A percentile compares a stretch with the other conserved stretches of the same genome.
Conservation (phyloP, 2,329 filamentous ascomycete genomes). For the Colletotrichum nymphaeae region DNA sequence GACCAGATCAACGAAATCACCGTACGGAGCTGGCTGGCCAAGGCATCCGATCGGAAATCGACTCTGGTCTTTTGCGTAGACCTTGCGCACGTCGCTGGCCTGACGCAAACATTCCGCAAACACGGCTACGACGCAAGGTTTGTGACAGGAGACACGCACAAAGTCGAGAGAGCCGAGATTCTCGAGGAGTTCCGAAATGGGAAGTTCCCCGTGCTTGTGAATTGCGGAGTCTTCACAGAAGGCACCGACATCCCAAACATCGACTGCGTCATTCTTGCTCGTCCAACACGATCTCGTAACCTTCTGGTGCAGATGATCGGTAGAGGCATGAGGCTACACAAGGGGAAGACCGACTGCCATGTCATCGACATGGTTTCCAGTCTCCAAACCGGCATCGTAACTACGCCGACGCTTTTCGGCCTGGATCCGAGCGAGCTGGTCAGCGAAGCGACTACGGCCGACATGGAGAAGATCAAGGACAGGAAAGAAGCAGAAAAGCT, state of each 20-base stretch:
- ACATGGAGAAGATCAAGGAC: slow-evolving; percentile 68
- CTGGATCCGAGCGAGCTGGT: slow-evolving; percentile 86
- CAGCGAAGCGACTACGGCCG: slow-evolving; percentile 70
- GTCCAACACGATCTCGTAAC: slow-evolving; percentile 93
- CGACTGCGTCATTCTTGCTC: slow-evolving; percentile 88
- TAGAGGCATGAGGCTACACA: slow-evolving; percentile 85
- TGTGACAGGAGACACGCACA: slow-evolving; percentile 85
- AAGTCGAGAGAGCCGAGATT: slow-evolving; percentile 73
- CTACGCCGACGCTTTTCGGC: slow-evolving; percentile 91
- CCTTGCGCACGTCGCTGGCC: slow-evolving; percentile 79
- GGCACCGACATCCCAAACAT: slow-evolving; percentile 98
- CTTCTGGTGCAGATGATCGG: slow-evolving; percentile 98
- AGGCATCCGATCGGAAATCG: slow-evolving; percentile 79
- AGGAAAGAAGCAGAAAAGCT: slow-evolving; percentile 58
- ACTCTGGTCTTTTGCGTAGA: slow-evolving; percentile 97
- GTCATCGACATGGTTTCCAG: slow-evolving; percentile 96
- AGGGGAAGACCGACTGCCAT: slow-evolving; percentile 88
- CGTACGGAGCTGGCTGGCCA: slow-evolving; percentile 86
- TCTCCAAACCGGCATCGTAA: slow-evolving; percentile 85
- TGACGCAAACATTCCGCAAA: slow-evolving; percentile 81
- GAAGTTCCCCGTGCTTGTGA: slow-evolving; percentile 88
- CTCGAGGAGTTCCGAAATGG: slow-evolving; percentile 81
- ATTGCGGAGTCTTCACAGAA: slow-evolving; percentile 97
- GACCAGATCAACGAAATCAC: slow-evolving; percentile 83
- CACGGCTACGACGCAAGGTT: slow-evolving; percentile 85